These are phyloP conservation scores for Lactarius sp. DNA, from an alignment of 768 basidiomycete species.

Conservation along the genomic window DNA sequence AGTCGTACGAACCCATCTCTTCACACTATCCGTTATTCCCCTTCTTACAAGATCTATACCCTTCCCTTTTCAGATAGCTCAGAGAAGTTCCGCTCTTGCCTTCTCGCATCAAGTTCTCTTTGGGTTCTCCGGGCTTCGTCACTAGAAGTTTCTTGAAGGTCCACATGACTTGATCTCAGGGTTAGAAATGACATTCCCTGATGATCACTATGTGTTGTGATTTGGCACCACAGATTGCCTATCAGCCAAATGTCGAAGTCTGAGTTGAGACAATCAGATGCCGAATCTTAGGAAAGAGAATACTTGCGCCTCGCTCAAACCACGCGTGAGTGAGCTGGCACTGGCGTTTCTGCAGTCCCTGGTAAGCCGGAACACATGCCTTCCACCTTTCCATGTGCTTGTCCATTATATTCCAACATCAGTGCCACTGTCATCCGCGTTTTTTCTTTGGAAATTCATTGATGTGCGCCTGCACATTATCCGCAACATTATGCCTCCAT, in stretches of 20 bases:
- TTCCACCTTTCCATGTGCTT: too few species aligned
- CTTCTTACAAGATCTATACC: neutral
- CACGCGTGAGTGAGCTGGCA: neutral
- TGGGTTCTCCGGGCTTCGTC: conserved; percentile 2
- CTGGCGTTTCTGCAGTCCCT: neutral
- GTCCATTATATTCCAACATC: neutral
- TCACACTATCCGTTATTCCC: neutral
- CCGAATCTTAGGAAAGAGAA: neutral
- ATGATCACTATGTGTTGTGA: neutral
- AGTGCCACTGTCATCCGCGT: neutral
- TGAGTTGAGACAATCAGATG: neutral
- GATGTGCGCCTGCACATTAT: neutral
- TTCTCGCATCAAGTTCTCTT: neutral
- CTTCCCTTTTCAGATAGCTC: neutral
- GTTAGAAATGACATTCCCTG: neutral
- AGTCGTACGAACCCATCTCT: neutral
- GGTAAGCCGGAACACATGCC: neutral
- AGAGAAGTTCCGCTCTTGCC: neutral
- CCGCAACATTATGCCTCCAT: neutral
- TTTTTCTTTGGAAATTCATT: neutral
- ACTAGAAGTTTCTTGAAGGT: neutral
- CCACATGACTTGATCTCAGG: neutral
- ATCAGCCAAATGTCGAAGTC: neutral
- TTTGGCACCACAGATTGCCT: neutral
- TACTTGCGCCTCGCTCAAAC: neutral